phyloP scores from a whole-genome alignment of 2,329 filamentous ascomycete genomes.

The Epichloe elymi region DNA sequence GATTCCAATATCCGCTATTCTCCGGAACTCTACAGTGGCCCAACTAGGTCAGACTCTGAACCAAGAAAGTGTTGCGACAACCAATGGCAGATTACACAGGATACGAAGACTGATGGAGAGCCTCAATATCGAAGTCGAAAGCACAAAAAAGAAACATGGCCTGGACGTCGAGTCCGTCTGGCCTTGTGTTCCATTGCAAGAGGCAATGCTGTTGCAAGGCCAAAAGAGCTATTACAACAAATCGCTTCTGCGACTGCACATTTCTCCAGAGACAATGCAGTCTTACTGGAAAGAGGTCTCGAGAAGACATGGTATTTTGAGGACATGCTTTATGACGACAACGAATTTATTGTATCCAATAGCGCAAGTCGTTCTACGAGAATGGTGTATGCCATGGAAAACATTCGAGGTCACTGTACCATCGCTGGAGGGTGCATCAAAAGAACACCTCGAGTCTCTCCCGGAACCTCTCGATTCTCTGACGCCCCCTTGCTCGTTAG shows the following conservation, averaged over 20 bases:
- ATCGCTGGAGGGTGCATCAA: conserved; percentile 24
- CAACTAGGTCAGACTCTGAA: conserved; percentile 34
- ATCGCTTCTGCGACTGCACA: conserved; percentile 47
- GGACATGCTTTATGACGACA: conserved; percentile 62
- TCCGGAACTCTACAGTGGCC: conserved; percentile 55
- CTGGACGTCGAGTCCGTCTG: conserved; percentile 41
- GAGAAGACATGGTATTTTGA: conserved; percentile 58
- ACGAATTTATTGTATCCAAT: conserved; percentile 47
- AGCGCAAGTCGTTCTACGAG: conserved; percentile 55
- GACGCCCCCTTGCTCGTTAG: conserved; percentile 32
- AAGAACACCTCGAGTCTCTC: conserved; percentile 27
- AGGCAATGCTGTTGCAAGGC: conserved; percentile 60
- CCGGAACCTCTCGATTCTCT: conserved; percentile 29
- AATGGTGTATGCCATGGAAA: conserved; percentile 29
- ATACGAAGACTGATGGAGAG: conserved; percentile 14
- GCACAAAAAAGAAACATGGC: conserved; percentile 8
- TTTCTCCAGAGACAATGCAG: conserved; percentile 36
- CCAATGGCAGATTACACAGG: neutral
- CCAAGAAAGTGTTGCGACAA: neutral
- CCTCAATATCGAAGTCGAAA: conserved; percentile 1
- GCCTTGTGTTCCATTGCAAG: conserved; percentile 78
- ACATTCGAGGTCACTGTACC: conserved; percentile 16
- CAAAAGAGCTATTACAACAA: conserved; percentile 57
- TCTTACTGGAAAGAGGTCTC: conserved; percentile 50
- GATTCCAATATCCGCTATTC: conserved; percentile 53